A percentile compares a stretch with the other conserved stretches of the same genome.
Evolutionary conservation across 2,329 filamentous ascomycete species (phyloP).

Genomic region (Trichoderma koningiopsis): DNA sequence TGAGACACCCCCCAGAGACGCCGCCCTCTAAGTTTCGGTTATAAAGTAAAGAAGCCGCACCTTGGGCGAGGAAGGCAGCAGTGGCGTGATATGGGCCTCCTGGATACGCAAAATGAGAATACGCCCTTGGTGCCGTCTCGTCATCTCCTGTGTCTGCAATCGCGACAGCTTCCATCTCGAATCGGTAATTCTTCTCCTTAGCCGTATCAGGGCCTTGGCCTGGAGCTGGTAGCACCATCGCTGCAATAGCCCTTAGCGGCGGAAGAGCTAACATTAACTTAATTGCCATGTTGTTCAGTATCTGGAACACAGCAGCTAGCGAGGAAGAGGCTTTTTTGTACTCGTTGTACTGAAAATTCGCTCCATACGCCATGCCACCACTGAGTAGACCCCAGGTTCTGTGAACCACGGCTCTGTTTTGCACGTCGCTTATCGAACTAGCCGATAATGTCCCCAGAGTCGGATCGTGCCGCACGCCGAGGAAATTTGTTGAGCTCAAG

Average conservation of each 20-base stretch:
- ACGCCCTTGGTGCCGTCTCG: neutral
- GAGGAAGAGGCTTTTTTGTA: neutral
- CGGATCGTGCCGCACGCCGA: neutral
- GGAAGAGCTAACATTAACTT: neutral
- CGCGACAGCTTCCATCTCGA: neutral
- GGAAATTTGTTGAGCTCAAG: neutral
- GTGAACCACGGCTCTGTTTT: neutral
- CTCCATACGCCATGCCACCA: neutral
- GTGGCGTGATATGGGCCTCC: neutral
- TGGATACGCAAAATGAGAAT: neutral
- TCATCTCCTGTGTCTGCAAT: neutral
- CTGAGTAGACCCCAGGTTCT: neutral
- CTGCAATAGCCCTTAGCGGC: neutral
- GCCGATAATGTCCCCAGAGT: neutral
- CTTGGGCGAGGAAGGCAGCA: neutral
- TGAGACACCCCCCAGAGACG: neutral
- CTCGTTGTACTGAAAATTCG: neutral
- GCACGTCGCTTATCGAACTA: neutral
- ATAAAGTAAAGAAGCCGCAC: neutral
- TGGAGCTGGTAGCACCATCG: neutral
- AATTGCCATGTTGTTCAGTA: neutral
- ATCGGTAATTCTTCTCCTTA: neutral
- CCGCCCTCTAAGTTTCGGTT: neutral
- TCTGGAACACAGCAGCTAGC: neutral
- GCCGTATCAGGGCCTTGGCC: neutral